A percentile compares a stretch with the other conserved stretches of the same genome.
Evolutionary conservation across 768 basidiomycete genomes (phyloP).

Genomic region (Mycena leptocephala): DNA sequence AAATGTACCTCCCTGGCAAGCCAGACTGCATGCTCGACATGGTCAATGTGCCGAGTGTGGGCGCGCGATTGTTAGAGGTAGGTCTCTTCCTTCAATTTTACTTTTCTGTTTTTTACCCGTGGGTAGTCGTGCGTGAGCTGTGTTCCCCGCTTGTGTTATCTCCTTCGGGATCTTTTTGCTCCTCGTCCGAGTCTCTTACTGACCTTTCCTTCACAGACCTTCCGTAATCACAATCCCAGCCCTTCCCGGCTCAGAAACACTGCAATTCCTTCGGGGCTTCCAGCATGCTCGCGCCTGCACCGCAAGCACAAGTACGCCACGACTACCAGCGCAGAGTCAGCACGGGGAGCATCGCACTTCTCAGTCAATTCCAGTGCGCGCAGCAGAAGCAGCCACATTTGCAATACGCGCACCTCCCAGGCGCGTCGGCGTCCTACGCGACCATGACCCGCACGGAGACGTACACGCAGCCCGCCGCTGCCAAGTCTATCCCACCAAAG

Average conservation of each 20-base stretch:
- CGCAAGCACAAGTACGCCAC: background rate
- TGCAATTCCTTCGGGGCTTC: conserved; percentile 73
- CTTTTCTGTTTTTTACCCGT: background rate
- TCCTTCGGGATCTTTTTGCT: too few relatives aligned
- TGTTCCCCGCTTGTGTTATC: too few relatives aligned
- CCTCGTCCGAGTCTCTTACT: background rate
- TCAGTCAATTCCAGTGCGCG: too few relatives aligned
- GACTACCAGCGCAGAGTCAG: conserved; percentile 42
- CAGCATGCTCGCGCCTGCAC: conserved; percentile 13
- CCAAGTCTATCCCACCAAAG: background rate
- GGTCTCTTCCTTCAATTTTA: background rate
- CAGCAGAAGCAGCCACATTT: too few relatives aligned
- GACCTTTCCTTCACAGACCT: conserved; percentile 14
- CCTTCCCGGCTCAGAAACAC: conserved; percentile 57
- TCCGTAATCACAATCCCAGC: conserved; percentile 17
- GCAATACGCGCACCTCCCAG: too few relatives aligned
- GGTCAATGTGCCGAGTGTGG: conserved; percentile 35
- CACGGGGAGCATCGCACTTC: conserved; percentile 19
- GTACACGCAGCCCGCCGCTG: conserved; percentile 15
- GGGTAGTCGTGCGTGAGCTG: too few relatives aligned
- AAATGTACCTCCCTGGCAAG: conserved; percentile 23
- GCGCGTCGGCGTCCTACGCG: too few relatives aligned
- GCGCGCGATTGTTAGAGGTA: conserved; percentile 10
- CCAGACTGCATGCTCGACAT: conserved; percentile 36
- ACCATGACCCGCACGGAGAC: too few relatives aligned